phyloP scores from a whole-genome alignment of 1,284 basidiomycete genomes.

The Gymnopus androsaceus region DNA sequence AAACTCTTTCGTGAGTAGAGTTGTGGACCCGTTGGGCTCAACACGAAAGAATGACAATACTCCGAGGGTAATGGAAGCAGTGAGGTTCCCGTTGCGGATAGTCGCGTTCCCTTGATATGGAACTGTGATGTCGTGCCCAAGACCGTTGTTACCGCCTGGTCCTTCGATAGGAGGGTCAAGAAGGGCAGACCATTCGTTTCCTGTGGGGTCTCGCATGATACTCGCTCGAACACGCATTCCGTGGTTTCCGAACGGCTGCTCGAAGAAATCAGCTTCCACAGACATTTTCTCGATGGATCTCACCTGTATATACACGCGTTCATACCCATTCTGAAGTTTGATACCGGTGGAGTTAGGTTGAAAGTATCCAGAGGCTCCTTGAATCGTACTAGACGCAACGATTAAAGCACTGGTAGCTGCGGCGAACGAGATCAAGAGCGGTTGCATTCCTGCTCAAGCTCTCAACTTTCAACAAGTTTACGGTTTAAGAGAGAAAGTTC shows the following conservation, averaged over 20 bases:
- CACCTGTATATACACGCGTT: conserved; percentile 42
- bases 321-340: conserved; percentile 38
- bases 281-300: not conserved
- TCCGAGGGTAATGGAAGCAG: conserved; percentile 33
- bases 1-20: conserved; percentile 37
- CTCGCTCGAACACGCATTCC: conserved; percentile 40
- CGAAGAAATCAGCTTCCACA: not conserved
- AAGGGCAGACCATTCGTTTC: conserved; percentile 36
- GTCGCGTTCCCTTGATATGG: conserved; percentile 36
- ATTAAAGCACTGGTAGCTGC: conserved; percentile 7
- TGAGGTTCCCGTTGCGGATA: conserved; percentile 37
- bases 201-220: conserved; percentile 40
- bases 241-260: conserved; percentile 41
- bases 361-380: conserved; percentile 15
- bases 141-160: conserved; percentile 34
- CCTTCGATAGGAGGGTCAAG: conserved; percentile 42
- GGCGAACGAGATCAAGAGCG: too few species aligned
- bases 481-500: too few species aligned
- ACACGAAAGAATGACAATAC: conserved; percentile 37
- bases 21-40: conserved; percentile 33
- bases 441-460: too few species aligned
- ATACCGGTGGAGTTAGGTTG: conserved; percentile 37
- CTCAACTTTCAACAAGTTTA: not conserved
- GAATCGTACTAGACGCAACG: not conserved
- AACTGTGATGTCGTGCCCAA: conserved; percentile 34